Base-by-base conservation (phyloP, 2,329 filamentous ascomycete species). In the Shiraia bambusicola region DNA sequence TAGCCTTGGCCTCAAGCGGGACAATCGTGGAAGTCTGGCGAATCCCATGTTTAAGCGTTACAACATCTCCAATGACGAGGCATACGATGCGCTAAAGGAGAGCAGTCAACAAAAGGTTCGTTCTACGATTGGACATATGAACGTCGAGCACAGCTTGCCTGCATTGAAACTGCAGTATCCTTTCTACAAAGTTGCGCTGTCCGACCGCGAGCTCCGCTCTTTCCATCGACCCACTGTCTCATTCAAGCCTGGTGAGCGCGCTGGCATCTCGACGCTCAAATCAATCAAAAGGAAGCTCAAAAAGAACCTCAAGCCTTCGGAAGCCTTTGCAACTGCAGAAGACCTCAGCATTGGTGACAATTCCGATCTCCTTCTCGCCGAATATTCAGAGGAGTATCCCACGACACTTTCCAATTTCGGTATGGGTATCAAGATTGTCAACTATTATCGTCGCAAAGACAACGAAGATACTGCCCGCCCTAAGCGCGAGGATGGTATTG, bases 81-180 rank as follows among this genome's bases (percentile, higher is more conserved):
- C 91, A 2, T 98, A 98, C 66, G 91, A 97, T 62, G 82, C 90
- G 46, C 80, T 98, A 31, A 97, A 97, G 70, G 90, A 95, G 69
- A 97, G 96, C 62, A 91, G 95, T 62, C 89, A 95, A 71, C 90
- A 88, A 76, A 97, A 95, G 70, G 88, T 98, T 47, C 84, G 93
- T 54, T 93, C 90, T 37, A 95, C 89, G 1, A 81, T 98, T 47
- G 89, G 90, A 32, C 92, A 91, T 61, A 82, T 95, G 49, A 84
- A 87, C n/a, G 84, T 98, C 29, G 93, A 98, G 66, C 93, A 98
- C 72, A 91, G 88, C 67, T 77, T 95, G 76, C 92, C 93, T 12
- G 93, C 93, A 9, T 76, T 92, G 60, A 91, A 92, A 62, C 74
- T 98, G 28, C 88, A 94, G 49, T 97, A 88, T 81, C 93, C 93